Evolutionary conservation across 352 stramenopile species (phyloP), one percentile per base, ranked within the genome.

Genomic region (Globisporangium apiculatum): DNA sequence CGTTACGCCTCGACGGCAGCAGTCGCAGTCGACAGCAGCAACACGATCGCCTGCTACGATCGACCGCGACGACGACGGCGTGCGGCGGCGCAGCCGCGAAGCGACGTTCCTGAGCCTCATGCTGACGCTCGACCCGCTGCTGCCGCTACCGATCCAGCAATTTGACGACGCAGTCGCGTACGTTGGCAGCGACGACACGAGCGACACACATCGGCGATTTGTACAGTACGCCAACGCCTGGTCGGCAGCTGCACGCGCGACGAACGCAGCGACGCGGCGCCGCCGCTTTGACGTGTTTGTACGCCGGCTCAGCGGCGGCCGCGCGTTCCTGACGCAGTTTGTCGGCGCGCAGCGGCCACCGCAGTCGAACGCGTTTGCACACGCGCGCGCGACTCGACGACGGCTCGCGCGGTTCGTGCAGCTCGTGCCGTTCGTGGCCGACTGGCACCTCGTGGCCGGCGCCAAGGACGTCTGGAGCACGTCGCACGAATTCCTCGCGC

Each of bases 351-450:
- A 97, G 68, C 62, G 60, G 12, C 90, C 91, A 8, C 91, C 60
- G 48, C 53, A 41, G 12, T 38, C 14, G 3, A 48, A 35, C 1
- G 46, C 38, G 5, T 65, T 65, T 17, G 60, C 60, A 4, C 37
- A 42, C 9, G 24, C 64, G 57, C 57, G 61, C 9, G 41, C 60
- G 31, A 68, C 60, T 1, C 57, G 87, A 17, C 45, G 51, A 53
- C 59, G 64, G 15, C 56, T 92, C 12, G 75, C 91, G 37, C 87
- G 89, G n/a, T 98, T 93, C 61, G 92, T 98, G 31, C 88, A 76
- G 11, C 69, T 98, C 45, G 82, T 98, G 18, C 91, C 94, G 14
- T 97, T 97, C 48, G 66, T 97, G 1, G 71, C 96, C 51, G 87
- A 97, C 59, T 97, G 88, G 84, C 71, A 96, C 38, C 70, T 87